Evolutionary conservation across 177 flowering plant genomes (phyloP), one percentile per base, ranked within the genome.

Genomic region (Vitis hybrid): DNA sequence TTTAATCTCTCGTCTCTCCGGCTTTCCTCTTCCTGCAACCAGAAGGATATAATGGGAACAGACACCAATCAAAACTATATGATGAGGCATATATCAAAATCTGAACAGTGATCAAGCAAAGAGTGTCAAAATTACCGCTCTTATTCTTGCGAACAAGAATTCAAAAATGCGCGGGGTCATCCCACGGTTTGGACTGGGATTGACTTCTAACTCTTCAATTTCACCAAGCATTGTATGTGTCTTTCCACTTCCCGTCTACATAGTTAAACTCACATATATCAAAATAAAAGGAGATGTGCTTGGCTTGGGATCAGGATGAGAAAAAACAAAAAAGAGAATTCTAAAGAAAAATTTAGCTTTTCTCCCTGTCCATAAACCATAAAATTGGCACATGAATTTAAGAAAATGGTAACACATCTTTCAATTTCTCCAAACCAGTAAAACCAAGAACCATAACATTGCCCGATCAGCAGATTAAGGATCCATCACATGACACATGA

Each of bases 191-290:
- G 90, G 79, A 81, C 95, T 92, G 57, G 94, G 94, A 74, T 72
- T 85, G 63, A 80, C 72, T 78, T 90, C 92, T 73, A 94, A 73
- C 51, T 89, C 91, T 29, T 85, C 91, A 69, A 90, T 91, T 70
- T 92, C 97, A 5, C 99, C 99, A 15, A 94, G 94, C 98, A 96
- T 96, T 48, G 98, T 96, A 68, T 87, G 73, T 51, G 99, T 96
- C 78, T 96, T 96, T 56, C 99, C 99, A 68, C 99, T 96, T 76
- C 99, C 99, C 7, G 99, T 96, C 98, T 96, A 80, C 81, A 86
- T 49, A 11, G 49, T 53, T 7, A 69, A 79, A 73, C 21, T 21
- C 33, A 64, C 3, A 58, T 65, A 18, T 5, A 39, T 39, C 48
- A 55, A 26, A 29, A 63, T 33, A 55, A 7, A 22, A 26, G n/a